A percentile compares a stretch with the other conserved stretches of the same genome.
Evolutionary conservation across 163 green algal species (phyloP).

Genomic region (Smithsoniella earleae): DNA sequence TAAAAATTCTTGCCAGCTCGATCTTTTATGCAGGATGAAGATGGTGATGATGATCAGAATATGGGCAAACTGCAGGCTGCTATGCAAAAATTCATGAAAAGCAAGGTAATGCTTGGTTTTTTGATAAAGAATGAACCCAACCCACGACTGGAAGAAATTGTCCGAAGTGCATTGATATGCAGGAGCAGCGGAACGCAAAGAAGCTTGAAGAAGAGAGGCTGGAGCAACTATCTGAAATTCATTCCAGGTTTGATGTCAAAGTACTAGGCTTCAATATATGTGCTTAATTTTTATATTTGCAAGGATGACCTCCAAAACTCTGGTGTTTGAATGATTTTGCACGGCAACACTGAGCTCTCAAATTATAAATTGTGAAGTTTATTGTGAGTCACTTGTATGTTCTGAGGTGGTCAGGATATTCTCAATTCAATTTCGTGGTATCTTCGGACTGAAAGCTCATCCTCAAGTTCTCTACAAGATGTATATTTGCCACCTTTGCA

Average conservation of each 20-base stretch:
- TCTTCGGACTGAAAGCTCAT: too few species aligned
- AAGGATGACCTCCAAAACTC: background rate
- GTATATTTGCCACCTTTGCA: too few species aligned
- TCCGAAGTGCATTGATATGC: background rate
- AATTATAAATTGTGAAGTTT: background rate
- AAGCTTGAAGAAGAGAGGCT: background rate
- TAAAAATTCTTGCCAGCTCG: too few species aligned
- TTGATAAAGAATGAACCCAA: background rate
- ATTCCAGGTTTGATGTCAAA: background rate
- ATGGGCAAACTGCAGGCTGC: background rate
- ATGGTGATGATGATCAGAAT: conserved; percentile 13
- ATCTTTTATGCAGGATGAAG: conserved; percentile 16
- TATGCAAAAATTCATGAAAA: conserved; percentile 5
- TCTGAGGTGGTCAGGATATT: too few species aligned
- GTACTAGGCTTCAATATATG: background rate
- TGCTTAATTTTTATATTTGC: background rate
- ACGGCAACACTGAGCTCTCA: background rate
- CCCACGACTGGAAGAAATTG: background rate
- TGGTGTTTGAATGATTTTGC: background rate
- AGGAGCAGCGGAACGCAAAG: background rate
- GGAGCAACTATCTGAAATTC: too few species aligned
- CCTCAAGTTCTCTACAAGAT: too few species aligned
- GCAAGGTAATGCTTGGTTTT: background rate
- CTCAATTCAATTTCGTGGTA: too few species aligned
- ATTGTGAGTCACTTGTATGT: too few species aligned